phyloP scores from a whole-genome alignment of 805 yeast genomes.

The Hanseniaspora valbyensis region DNA sequence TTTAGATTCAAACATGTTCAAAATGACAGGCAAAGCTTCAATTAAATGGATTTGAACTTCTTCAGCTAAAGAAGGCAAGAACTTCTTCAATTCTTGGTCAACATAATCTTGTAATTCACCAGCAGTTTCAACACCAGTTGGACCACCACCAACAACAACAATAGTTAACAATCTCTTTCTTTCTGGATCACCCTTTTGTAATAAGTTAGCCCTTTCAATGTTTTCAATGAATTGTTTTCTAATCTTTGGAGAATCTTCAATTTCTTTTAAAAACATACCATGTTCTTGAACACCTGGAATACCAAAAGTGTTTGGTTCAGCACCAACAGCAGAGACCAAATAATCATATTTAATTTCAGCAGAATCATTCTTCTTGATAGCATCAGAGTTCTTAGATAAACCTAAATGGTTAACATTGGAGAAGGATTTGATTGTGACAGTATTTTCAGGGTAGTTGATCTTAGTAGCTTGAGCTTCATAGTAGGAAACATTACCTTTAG shows the following conservation, averaged over 20 bases:
- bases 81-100: conserved; percentile 75
- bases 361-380: conserved; percentile 32
- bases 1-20: conserved; percentile 41
- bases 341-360: conserved; percentile 59
- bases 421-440: conserved; percentile 47
- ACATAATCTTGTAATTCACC: conserved; percentile 93
- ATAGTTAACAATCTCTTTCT: conserved; percentile 75
- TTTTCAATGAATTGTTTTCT: conserved; percentile 74
- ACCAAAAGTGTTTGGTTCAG: conserved; percentile 86
- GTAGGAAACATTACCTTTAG: conserved; percentile 66
- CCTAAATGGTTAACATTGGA: conserved; percentile 27
- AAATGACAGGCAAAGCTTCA: conserved; percentile 83
- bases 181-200: conserved; percentile 68
- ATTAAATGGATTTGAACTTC: conserved; percentile 79
- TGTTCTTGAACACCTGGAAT: conserved; percentile 81
- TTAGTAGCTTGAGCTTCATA: conserved; percentile 84
- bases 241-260: conserved; percentile 72
- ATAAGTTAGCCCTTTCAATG: conserved; percentile 76
- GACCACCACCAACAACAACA: conserved; percentile 96
- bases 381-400: conserved; percentile 30
- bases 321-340: conserved; percentile 84
- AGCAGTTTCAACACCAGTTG: conserved; percentile 95
- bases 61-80: conserved; percentile 75
- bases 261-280: conserved; percentile 81
- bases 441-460: conserved; percentile 64